phyloP scores from a whole-genome alignment of 2,329 filamentous ascomycete genomes.

The Paraphoma chrysanthemicola region DNA sequence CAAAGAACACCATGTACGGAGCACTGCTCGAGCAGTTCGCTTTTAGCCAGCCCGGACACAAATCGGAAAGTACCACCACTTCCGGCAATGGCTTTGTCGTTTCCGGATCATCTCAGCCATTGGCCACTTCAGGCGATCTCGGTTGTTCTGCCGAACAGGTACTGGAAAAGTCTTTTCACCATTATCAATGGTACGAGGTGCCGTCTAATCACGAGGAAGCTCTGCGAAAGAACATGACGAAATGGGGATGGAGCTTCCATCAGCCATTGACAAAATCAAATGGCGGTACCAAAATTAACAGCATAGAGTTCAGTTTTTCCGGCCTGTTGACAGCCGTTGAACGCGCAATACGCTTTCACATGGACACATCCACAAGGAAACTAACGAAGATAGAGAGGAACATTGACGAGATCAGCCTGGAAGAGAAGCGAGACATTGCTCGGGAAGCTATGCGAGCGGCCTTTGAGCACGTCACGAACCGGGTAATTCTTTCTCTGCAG shows the following conservation, averaged over 20 bases:
- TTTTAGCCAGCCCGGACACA: conserved; percentile 59
- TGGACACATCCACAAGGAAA: conserved; percentile 35
- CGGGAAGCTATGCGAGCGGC: conserved; percentile 76
- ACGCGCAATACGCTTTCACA: conserved; percentile 57
- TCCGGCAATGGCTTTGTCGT: neutral
- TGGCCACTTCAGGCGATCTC: neutral
- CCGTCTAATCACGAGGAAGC: conserved; percentile 67
- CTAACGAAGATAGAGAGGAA: conserved; percentile 37
- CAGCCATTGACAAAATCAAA: conserved; percentile 67
- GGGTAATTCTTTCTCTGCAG: conserved; percentile 74
- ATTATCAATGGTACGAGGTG: conserved; percentile 62
- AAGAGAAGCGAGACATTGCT: conserved; percentile 74
- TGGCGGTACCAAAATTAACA: conserved; percentile 41
- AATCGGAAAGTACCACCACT: neutral
- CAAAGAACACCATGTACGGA: conserved; percentile 78
- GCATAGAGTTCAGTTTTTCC: conserved; percentile 63
- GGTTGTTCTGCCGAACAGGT: conserved; percentile 30
- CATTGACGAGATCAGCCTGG: conserved; percentile 54
- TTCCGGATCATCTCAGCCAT: neutral
- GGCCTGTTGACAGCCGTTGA: conserved; percentile 72
- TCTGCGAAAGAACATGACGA: conserved; percentile 53
- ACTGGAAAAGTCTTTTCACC: conserved; percentile 13
- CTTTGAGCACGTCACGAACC: conserved; percentile 85
- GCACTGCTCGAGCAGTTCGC: conserved; percentile 80
- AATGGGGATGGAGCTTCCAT: conserved; percentile 72